Percentiles rank a stretch among this genome's conserved stretches.
phyloP scores from a whole-genome alignment of 2,329 filamentous ascomycete species.

The Ophiostoma angusticollis region DNA sequence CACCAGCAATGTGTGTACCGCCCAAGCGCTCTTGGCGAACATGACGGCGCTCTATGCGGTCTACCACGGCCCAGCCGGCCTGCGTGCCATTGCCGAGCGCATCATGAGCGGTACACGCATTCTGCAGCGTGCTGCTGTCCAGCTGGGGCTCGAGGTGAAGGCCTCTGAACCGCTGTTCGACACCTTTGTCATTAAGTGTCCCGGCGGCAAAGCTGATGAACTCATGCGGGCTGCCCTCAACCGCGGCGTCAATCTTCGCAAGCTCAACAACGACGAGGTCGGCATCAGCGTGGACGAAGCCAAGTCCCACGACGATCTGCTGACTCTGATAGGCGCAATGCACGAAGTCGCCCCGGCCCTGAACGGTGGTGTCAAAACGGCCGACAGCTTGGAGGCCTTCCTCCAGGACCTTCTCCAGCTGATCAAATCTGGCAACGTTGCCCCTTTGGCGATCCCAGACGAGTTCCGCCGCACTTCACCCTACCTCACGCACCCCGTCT shows the following conservation, averaged over 20 bases:
- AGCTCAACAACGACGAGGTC: slow-evolving; percentile 33
- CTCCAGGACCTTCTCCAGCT: slow-evolving; percentile 28
- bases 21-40: slow-evolving; percentile 85
- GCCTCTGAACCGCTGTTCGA: slow-evolving; percentile 43
- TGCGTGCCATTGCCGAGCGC: slow-evolving; percentile 72
- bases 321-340: slow-evolving; percentile 11
- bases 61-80: slow-evolving; percentile 77
- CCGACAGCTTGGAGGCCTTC: slow-evolving; percentile 9
- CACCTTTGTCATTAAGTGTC: slow-evolving; percentile 57
- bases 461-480: slow-evolving; percentile 55
- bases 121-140: slow-evolving; percentile 50
- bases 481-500: slow-evolving; percentile 81
- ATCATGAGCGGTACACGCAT: slow-evolving; percentile 59
- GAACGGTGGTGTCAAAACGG: not conserved
- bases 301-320: slow-evolving; percentile 19
- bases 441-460: slow-evolving; percentile 32
- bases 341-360: slow-evolving; percentile 8
- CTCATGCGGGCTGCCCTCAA: slow-evolving; percentile 37
- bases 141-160: slow-evolving; percentile 45
- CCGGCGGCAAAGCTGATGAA: slow-evolving; percentile 28
- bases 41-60: slow-evolving; percentile 93
- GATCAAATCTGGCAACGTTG: slow-evolving; percentile 18
- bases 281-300: slow-evolving; percentile 67
- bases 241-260: slow-evolving; percentile 47
- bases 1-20: slow-evolving; percentile 94